These are phyloP conservation scores for Aspergillus olivimuriae DNA, from an alignment of 495 filamentous ascomycete species.

Conservation along the genomic window DNA sequence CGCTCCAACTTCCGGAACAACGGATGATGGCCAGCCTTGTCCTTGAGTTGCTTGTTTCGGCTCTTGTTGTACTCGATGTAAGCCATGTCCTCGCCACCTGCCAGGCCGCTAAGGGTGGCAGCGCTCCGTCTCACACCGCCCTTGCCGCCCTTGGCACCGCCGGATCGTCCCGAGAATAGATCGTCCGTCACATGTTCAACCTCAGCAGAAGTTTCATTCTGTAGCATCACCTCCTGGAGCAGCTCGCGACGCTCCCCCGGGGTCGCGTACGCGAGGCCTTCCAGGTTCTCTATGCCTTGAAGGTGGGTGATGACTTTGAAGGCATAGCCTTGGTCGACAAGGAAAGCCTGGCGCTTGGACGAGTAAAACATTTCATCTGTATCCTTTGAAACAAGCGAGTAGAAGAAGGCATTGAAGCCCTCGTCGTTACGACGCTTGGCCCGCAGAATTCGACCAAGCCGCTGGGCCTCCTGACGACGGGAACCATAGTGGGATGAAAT, in stretches of 20 bases:
- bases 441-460: slow-evolving; percentile 88
- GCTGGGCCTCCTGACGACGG: slow-evolving; percentile 92
- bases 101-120: slow-evolving; percentile 75
- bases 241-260: slow-evolving; percentile 80
- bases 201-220: slow-evolving; percentile 75
- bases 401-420: slow-evolving; percentile 99
- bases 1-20: slow-evolving; percentile 80
- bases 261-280: slow-evolving; percentile 73
- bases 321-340: slow-evolving; percentile 97
- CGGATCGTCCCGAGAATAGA: slow-evolving; percentile 61
- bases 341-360: slow-evolving; percentile 92
- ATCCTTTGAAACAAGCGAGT: slow-evolving; percentile 93
- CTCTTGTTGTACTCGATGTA: slow-evolving; percentile 83
- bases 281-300: slow-evolving; percentile 78
- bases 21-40: slow-evolving; percentile 51
- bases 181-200: slow-evolving; percentile 77
- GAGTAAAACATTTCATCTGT: slow-evolving; percentile 99
- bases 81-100: slow-evolving; percentile 91
- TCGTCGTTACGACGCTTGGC: slow-evolving; percentile 97
- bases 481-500: slow-evolving; percentile 98
- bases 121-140: slow-evolving; percentile 66
- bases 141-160: slow-evolving; percentile 37
- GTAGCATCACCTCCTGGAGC: slow-evolving; percentile 84
- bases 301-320: slow-evolving; percentile 99
- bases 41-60: slow-evolving; percentile 75